Evolutionary conservation across 495 filamentous ascomycete species (phyloP).

Genomic region (Hypoxylon subgilvum): DNA sequence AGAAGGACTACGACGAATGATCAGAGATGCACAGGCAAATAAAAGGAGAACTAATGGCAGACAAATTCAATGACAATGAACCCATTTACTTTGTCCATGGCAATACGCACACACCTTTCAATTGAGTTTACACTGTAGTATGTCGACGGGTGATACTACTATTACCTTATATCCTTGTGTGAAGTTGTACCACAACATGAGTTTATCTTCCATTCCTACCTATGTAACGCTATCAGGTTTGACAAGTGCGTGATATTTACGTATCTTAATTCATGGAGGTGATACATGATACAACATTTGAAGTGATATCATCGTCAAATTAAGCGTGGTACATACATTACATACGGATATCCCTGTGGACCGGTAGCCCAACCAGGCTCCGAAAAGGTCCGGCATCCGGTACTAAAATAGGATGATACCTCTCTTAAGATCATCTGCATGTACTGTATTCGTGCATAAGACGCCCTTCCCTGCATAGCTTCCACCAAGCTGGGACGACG

Average conservation of each 20-base stretch:
- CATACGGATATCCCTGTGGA: slow-evolving; percentile 20
- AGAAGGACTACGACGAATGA: slow-evolving; percentile 14
- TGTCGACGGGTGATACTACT: background rate
- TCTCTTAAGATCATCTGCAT: slow-evolving; percentile 2
- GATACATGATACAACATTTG: background rate
- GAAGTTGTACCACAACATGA: background rate
- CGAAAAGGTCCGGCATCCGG: slow-evolving; percentile 21
- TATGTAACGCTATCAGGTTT: no score
- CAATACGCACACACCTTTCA: background rate
- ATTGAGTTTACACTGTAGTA: background rate
- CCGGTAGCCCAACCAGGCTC: slow-evolving; percentile 20
- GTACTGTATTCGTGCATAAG: no score
- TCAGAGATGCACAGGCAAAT: slow-evolving; percentile 6
- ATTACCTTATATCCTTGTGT: no score
- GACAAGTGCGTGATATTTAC: no score
- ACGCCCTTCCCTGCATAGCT: no score
- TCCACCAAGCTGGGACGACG: background rate
- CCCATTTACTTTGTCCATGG: slow-evolving; percentile 2
- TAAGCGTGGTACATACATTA: background rate
- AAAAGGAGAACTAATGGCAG: slow-evolving; percentile 31
- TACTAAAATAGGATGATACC: slow-evolving; percentile 18
- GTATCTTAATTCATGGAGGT: background rate
- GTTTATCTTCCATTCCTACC: no score
- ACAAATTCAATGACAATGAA: slow-evolving; percentile 30
- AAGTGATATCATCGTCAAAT: slow-evolving; percentile 23